Base-by-base conservation (phyloP, 768 basidiomycete genomes). In the Kondoa subrosea region DNA sequence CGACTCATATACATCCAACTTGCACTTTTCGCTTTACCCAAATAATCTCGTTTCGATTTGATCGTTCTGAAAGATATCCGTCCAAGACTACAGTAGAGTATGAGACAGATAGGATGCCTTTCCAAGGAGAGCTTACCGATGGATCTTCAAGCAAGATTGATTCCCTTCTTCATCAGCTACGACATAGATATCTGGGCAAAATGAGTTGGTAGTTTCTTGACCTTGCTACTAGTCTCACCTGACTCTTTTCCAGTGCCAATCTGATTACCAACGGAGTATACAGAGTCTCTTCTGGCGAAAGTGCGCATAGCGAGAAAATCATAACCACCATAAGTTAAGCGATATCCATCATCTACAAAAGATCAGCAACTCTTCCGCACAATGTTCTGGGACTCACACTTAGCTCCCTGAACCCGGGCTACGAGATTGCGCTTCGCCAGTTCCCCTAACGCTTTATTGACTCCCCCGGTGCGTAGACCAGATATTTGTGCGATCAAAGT, bases 1-100 rank as follows among this genome's bases (percentile, higher is more conserved):
- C 95, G 83, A 26, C 90, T 92, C 89, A 99, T 89, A 78, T 96
- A 97, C 91, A 97, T 95, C 95, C 95, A 99, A 33, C 21, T 89
- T 89, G 95, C 93, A 21, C 87, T 89, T 77, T 91, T 91, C 56
- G 95, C 83, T 77, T 91, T 93, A 27, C 92, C 90, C 66, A 99
- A 80, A 76, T 97, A 99, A 75, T 99, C 95, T 69, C 95, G 82
- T 75, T 97, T 97, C 73, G 86, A 83, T 78, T 99, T 99, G 79
- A 99, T 91, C 0, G 90, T 85, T 56, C 95, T 86, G 79, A 99
- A 99, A 0, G 92, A 96, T 72, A 96, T 85, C n/a, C 95, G 87
- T 34, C 95, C 95, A 21, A 97, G 83, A 56, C 95, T 96, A 50
- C 25, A 30, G 25, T 0, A 1, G 63, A 40, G 40, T 66, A 69